These are phyloP conservation scores for Geosmithia morbida DNA, from an alignment of 2,329 filamentous ascomycete species.

Conservation along the genomic window DNA sequence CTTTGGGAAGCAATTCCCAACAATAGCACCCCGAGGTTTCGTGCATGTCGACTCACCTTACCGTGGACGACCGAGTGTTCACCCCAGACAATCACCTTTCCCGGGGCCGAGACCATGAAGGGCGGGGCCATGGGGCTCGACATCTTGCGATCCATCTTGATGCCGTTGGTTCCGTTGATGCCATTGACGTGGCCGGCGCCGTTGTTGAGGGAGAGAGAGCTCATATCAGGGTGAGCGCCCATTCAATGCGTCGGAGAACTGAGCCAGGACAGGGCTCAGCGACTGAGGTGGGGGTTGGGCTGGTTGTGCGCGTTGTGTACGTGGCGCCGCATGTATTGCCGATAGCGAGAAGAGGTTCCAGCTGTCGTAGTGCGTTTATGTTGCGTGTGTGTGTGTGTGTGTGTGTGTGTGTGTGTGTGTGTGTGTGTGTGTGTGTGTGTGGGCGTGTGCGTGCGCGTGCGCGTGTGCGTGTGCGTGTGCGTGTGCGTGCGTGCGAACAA, in stretches of 20 bases:
- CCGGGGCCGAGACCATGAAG: conserved; percentile 96
- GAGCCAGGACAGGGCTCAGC: neutral
- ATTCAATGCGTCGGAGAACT: neutral
- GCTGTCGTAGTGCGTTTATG: too few relatives aligned
- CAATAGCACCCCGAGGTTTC: too few relatives aligned
- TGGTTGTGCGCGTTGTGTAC: neutral
- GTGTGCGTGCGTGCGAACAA: too few relatives aligned
- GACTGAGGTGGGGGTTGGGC: neutral
- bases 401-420: too few relatives aligned
- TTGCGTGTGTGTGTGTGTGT: too few relatives aligned
- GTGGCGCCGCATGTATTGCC: neutral
- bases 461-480: too few relatives aligned
- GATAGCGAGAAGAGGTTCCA: too few relatives aligned
- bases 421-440: too few relatives aligned
- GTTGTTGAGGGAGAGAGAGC: conserved; percentile 2
- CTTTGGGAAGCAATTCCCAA: neutral
- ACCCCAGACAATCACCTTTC: conserved; percentile 96
- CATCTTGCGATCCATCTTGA: conserved; percentile 35
- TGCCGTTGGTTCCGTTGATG: conserved; percentile 15
- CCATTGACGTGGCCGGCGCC: conserved; percentile 12
- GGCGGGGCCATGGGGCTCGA: conserved; percentile 63
- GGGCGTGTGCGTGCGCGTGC: too few relatives aligned
- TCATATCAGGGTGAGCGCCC: conserved; percentile 2
- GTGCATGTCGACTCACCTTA: conserved; percentile 44
- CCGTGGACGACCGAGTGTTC: conserved; percentile 97